phyloP scores from a whole-genome alignment of 108 stramenopile species.

The Nitzschia palea region DNA sequence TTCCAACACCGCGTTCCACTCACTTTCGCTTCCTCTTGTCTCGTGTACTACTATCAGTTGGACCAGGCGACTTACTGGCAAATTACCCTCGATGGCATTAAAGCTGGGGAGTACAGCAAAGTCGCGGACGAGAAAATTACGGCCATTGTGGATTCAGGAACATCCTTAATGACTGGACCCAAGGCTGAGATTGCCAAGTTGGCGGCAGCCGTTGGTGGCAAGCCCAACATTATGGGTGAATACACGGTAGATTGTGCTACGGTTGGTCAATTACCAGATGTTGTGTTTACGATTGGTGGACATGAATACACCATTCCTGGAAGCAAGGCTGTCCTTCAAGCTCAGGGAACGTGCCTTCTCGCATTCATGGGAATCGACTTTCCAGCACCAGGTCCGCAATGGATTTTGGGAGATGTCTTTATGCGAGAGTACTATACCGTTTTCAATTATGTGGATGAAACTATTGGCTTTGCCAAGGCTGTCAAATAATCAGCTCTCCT shows the following conservation, averaged over 20 bases:
- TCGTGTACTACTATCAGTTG: conserved; percentile 34
- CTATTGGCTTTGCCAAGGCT: conserved; percentile 86
- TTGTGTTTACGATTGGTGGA: conserved; percentile 84
- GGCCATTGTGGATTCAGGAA: conserved; percentile 96
- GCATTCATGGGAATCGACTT: conserved; percentile 97
- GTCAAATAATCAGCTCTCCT: conserved; percentile 21
- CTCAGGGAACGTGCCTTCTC: conserved; percentile 85
- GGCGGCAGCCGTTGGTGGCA: conserved; percentile 85
- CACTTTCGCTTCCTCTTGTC: not conserved
- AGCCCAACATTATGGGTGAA: conserved; percentile 84
- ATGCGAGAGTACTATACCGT: conserved; percentile 98
- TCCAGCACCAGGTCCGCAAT: conserved; percentile 74
- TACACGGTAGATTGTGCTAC: conserved; percentile 90
- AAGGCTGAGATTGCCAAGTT: conserved; percentile 64
- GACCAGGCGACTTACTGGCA: conserved; percentile 92
- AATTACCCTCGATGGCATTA: conserved; percentile 68
- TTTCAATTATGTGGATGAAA: conserved; percentile 89
- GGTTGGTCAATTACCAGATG: conserved; percentile 67
- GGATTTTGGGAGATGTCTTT: conserved; percentile 99
- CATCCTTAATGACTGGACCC: conserved; percentile 92
- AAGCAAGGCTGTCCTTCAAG: conserved; percentile 85
- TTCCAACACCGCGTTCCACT: not conserved
- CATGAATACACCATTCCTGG: conserved; percentile 80
- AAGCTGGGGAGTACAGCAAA: conserved; percentile 51
- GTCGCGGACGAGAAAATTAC: conserved; percentile 35